Evolutionary conservation across 1,284 basidiomycete species (phyloP).

Genomic region (Rhodofomes roseus): DNA sequence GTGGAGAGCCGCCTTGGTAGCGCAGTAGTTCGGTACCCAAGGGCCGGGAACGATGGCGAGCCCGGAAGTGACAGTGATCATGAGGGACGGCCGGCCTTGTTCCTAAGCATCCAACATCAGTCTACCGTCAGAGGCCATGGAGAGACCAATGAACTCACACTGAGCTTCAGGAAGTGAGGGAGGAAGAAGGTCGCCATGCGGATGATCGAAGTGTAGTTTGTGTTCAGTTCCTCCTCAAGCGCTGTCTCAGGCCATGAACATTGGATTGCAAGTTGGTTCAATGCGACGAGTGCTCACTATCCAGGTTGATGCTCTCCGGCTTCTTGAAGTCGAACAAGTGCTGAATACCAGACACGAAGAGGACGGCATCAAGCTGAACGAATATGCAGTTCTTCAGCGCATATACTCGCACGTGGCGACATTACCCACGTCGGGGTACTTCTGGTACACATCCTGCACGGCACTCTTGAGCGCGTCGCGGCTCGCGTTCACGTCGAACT

Average conservation of each 20-base stretch:
- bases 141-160: conserved; percentile 31
- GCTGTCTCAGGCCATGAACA: conserved; percentile 17
- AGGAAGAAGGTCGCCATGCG: conserved; percentile 47
- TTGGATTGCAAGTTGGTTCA: not conserved
- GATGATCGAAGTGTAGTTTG: conserved; percentile 56
- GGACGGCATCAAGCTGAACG: conserved; percentile 46
- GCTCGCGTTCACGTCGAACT: conserved; percentile 41
- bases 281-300: conserved; percentile 30
- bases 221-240: conserved; percentile 45
- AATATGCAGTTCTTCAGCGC: not conserved
- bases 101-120: conserved; percentile 14
- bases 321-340: conserved; percentile 47
- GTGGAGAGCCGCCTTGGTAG: conserved; percentile 62
- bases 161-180: conserved; percentile 53
- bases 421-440: conserved; percentile 46
- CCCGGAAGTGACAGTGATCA: conserved; percentile 51
- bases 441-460: conserved; percentile 34
- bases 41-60: conserved; percentile 45
- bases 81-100: conserved; percentile 42
- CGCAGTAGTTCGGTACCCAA: conserved; percentile 48
- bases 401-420: conserved; percentile 9
- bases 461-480: conserved; percentile 38
- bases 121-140: no score
- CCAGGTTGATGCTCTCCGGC: conserved; percentile 43
- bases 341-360: conserved; percentile 53